Evolutionary conservation across 106 monocot genomes (phyloP).

Genomic region (Allium fistulosum): DNA sequence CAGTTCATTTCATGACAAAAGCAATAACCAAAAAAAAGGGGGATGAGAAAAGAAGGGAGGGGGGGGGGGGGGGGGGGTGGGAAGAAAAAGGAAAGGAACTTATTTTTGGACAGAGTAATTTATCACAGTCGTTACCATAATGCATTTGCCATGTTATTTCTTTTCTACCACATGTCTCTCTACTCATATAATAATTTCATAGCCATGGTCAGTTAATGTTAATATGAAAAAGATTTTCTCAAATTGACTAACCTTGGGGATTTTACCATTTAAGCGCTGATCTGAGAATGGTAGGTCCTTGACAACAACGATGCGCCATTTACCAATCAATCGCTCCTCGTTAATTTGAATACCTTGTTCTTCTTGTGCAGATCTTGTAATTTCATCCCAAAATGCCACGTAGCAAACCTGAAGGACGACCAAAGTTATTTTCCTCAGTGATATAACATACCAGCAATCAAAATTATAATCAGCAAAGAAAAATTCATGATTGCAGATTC

Average conservation of each 20-base stretch:
- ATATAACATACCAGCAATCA: background rate
- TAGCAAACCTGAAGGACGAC: slow-evolving; percentile 67
- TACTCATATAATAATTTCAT: no score
- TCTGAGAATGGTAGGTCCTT: slow-evolving; percentile 89
- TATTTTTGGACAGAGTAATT: no score
- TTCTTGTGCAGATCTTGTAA: slow-evolving; percentile 70
- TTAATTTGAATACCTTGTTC: slow-evolving; percentile 47
- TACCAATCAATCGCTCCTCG: slow-evolving; percentile 63
- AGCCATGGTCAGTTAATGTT: no score
- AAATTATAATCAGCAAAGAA: background rate
- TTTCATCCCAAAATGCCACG: slow-evolving; percentile 98
- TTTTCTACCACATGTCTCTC: no score
- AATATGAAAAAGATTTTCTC: no score
- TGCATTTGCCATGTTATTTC: no score
- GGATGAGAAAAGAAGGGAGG: no score
- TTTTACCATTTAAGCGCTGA: slow-evolving; percentile 94
- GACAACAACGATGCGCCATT: slow-evolving; percentile 87
- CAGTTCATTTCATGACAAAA: no score
- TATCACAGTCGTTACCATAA: no score
- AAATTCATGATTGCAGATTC: background rate
- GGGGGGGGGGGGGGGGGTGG: no score
- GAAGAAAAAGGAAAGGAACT: no score
- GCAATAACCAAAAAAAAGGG: no score
- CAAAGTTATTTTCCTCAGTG: background rate
- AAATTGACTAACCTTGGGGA: slow-evolving; percentile 60